A percentile compares a stretch with the other conserved stretches of the same genome.
phyloP scores from a whole-genome alignment of 495 filamentous ascomycete genomes.

The Daldinia caldariorum region DNA sequence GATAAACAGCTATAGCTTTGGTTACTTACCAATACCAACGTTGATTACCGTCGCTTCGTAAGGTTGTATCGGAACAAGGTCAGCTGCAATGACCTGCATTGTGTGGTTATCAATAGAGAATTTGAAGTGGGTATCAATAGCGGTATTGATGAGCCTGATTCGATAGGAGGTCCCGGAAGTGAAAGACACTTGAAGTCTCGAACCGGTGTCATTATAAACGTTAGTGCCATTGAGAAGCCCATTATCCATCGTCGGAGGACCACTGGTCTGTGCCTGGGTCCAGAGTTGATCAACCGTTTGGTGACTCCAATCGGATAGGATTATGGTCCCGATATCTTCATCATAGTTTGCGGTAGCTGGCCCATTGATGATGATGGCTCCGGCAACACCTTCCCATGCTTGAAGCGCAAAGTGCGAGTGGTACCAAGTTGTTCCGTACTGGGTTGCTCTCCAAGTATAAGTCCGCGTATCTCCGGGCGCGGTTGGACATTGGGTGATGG shows the following conservation, averaged over 20 bases:
- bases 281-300: slow-evolving; percentile 53
- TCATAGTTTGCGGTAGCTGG: slow-evolving; percentile 62
- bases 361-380: slow-evolving; percentile 59
- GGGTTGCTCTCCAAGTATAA: slow-evolving; percentile 62
- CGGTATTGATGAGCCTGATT: slow-evolving; percentile 66
- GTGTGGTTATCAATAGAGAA: slow-evolving; percentile 63
- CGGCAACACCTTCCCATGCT: slow-evolving; percentile 61
- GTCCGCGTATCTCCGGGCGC: slow-evolving; percentile 58
- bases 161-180: slow-evolving; percentile 58
- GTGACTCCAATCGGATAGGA: slow-evolving; percentile 62
- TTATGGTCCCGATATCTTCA: slow-evolving; percentile 59
- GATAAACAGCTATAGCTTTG: slow-evolving; percentile 22
- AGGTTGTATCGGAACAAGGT: slow-evolving; percentile 61
- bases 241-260: slow-evolving; percentile 55
- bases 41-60: slow-evolving; percentile 56
- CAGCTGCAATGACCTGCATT: slow-evolving; percentile 58
- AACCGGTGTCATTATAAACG: slow-evolving; percentile 51
- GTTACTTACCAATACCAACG: slow-evolving; percentile 63
- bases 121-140: slow-evolving; percentile 58
- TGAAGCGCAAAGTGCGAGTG: slow-evolving; percentile 69
- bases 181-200: slow-evolving; percentile 55
- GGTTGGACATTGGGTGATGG: slow-evolving; percentile 62
- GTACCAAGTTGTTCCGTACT: slow-evolving; percentile 72
- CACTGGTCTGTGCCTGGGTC: slow-evolving; percentile 46
- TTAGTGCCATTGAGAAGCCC: slow-evolving; percentile 64